Conservation (phyloP, 2,329 filamentous ascomycete genomes). For the Cucurbitaria berberidis region DNA sequence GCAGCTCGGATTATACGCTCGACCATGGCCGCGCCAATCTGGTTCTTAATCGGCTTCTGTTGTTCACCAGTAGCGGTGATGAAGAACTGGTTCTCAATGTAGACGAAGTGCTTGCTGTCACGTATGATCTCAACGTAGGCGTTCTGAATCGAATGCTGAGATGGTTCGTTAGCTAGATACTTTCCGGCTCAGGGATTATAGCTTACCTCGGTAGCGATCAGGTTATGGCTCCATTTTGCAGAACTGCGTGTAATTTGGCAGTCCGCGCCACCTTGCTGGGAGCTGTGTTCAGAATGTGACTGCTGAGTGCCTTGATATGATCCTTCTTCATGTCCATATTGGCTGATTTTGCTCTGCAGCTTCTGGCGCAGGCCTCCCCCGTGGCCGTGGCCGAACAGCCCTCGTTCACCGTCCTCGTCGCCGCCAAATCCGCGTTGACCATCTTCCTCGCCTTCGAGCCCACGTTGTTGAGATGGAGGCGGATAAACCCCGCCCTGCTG, state of each 20-base stretch:
- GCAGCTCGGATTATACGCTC: slow-evolving; percentile 76
- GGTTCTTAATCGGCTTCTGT: slow-evolving; percentile 76
- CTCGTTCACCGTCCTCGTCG: slow-evolving; percentile 39
- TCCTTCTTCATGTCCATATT: slow-evolving; percentile 24
- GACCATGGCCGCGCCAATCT: slow-evolving; percentile 79
- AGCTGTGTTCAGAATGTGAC: slow-evolving; percentile 40
- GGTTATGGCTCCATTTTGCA: slow-evolving; percentile 65
- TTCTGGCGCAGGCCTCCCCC: slow-evolving; percentile 35
- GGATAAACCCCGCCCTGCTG: slow-evolving; percentile 51
- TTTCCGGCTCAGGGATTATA: neutral
- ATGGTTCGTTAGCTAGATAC: slow-evolving; percentile 10
- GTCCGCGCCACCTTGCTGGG: slow-evolving; percentile 38
- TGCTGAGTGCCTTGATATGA: slow-evolving; percentile 22
- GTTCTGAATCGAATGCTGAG: slow-evolving; percentile 80
- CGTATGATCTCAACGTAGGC: slow-evolving; percentile 78
- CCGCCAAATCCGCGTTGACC: slow-evolving; percentile 46
- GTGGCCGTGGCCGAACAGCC: slow-evolving; percentile 36
- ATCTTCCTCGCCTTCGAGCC: slow-evolving; percentile 44
- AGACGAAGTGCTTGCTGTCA: slow-evolving; percentile 74
- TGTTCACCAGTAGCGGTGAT: slow-evolving; percentile 78
- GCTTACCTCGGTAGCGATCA: slow-evolving; percentile 59
- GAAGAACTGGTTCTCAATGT: slow-evolving; percentile 89
- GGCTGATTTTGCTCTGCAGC: slow-evolving; percentile 31
- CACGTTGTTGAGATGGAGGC: slow-evolving; percentile 44
- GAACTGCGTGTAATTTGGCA: slow-evolving; percentile 49